Percentiles rank a stretch among this genome's conserved stretches.
Conservation (phyloP, 495 filamentous ascomycete species). For the Penicillium chermesinum region DNA sequence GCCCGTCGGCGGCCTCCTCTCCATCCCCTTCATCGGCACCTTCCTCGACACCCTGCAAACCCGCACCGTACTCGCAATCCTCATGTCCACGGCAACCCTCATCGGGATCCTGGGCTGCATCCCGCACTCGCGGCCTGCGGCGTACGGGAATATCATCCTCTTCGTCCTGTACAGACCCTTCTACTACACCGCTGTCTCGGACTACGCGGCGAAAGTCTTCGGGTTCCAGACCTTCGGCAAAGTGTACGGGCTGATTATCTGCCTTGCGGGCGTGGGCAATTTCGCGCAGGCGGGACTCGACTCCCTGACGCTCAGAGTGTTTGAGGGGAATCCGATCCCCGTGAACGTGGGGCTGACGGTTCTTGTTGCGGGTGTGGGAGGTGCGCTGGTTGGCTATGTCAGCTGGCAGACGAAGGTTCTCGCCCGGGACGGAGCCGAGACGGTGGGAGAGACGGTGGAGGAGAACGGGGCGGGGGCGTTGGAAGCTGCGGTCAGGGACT, state of each 20-base stretch:
- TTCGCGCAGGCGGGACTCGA: conserved; percentile 83
- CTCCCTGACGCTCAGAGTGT: conserved; percentile 67
- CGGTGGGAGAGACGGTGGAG: neutral
- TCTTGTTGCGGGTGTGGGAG: conserved; percentile 55
- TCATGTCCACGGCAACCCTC: conserved; percentile 65
- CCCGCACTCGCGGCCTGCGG: conserved; percentile 58
- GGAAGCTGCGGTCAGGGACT: neutral
- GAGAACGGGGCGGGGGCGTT: neutral
- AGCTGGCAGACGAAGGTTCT: conserved; percentile 23
- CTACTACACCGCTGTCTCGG: conserved; percentile 54
- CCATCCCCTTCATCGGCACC: conserved; percentile 82
- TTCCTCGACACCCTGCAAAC: conserved; percentile 77
- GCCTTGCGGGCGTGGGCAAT: conserved; percentile 78
- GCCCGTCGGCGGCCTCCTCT: conserved; percentile 76
- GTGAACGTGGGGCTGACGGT: conserved; percentile 68
- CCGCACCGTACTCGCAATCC: conserved; percentile 62
- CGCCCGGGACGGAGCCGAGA: neutral
- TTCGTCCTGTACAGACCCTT: conserved; percentile 61
- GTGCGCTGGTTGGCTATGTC: conserved; percentile 57
- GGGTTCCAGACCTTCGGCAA: conserved; percentile 93
- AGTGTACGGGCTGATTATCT: conserved; percentile 93
- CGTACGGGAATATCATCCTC: conserved; percentile 71
- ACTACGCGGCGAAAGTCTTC: conserved; percentile 94
- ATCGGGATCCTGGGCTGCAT: conserved; percentile 81
- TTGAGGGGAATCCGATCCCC: conserved; percentile 66